Conservation (phyloP, 1,139 yeast genomes). For the Lipomyces yarrowii region DNA sequence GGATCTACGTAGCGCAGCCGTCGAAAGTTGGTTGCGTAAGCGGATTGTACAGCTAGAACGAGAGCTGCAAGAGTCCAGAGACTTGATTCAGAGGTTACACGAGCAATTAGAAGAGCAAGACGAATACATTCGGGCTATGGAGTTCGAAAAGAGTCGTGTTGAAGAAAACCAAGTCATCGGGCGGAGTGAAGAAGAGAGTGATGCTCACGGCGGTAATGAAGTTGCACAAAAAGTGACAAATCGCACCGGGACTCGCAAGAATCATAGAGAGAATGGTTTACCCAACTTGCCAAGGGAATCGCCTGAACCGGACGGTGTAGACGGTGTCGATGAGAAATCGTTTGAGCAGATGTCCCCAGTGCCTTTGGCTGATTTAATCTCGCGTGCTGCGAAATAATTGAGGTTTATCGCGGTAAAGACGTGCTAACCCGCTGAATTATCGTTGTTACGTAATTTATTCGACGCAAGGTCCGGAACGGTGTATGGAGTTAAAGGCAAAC, state of each 20-base stretch:
- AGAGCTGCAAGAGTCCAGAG: constrained; percentile 16
- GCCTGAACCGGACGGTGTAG: neutral
- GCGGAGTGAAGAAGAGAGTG: neutral
- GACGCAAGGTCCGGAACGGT: neutral
- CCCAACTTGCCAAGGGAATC: neutral
- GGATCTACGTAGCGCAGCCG: neutral
- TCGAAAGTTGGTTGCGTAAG: constrained; percentile 4
- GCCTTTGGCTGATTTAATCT: neutral
- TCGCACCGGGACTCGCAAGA: neutral
- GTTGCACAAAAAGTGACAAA: neutral
- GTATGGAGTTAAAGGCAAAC: neutral
- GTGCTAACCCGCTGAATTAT: too few species aligned
- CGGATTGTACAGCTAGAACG: constrained; percentile 1
- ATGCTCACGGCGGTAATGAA: neutral
- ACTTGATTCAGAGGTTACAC: constrained; percentile 2
- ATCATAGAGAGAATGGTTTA: neutral
- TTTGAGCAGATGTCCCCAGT: constrained; percentile 21
- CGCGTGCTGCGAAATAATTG: neutral
- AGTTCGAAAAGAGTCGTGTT: constrained; percentile 12
- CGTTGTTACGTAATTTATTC: neutral
- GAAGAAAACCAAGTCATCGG: neutral
- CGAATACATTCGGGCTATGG: constrained; percentile 24
- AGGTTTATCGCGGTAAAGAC: neutral
- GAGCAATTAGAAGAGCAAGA: constrained; percentile 23
- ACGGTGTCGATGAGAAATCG: constrained; percentile 2